Conservation (phyloP, 2,329 filamentous ascomycete species). For the Nemania serpens region DNA sequence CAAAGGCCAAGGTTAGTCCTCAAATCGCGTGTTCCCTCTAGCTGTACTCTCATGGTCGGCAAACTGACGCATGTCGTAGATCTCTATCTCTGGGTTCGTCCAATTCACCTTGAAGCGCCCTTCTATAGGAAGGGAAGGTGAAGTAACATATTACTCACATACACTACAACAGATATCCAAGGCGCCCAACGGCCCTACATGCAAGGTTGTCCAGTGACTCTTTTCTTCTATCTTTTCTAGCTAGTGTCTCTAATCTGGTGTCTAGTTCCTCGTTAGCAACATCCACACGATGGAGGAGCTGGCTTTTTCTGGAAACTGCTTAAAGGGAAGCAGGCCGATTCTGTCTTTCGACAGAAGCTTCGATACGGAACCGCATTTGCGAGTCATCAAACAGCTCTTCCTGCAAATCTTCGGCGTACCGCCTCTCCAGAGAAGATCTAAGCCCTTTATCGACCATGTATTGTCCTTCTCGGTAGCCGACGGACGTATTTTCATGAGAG, state of each 20-base stretch:
- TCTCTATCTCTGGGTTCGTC: constrained; percentile 82
- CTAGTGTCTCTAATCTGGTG: constrained; percentile 2
- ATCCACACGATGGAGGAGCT: constrained; percentile 63
- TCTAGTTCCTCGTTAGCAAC: constrained; percentile 76
- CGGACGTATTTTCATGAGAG: constrained; percentile 93
- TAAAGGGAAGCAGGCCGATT: constrained; percentile 89
- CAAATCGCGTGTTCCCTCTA: background rate
- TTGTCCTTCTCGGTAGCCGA: constrained; percentile 91
- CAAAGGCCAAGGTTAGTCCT: constrained; percentile 28
- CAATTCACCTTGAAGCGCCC: background rate
- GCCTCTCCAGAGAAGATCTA: constrained; percentile 82
- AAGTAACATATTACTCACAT: constrained; percentile 6
- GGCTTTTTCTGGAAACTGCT: constrained; percentile 94
- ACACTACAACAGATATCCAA: constrained; percentile 57
- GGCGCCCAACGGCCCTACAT: constrained; percentile 73
- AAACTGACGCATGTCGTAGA: constrained; percentile 52
- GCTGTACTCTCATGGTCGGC: background rate
- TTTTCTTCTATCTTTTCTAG: background rate
- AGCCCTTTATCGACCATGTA: constrained; percentile 95
- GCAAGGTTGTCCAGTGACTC: constrained; percentile 19
- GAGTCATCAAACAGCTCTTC: constrained; percentile 87
- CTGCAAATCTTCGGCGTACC: constrained; percentile 91
- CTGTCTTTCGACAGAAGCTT: constrained; percentile 91
- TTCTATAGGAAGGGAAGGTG: background rate
- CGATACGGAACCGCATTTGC: constrained; percentile 78